A percentile compares a stretch with the other conserved stretches of the same genome.
phyloP scores from a whole-genome alignment of 352 stramenopile species.

The Globisporangium alternatum region DNA sequence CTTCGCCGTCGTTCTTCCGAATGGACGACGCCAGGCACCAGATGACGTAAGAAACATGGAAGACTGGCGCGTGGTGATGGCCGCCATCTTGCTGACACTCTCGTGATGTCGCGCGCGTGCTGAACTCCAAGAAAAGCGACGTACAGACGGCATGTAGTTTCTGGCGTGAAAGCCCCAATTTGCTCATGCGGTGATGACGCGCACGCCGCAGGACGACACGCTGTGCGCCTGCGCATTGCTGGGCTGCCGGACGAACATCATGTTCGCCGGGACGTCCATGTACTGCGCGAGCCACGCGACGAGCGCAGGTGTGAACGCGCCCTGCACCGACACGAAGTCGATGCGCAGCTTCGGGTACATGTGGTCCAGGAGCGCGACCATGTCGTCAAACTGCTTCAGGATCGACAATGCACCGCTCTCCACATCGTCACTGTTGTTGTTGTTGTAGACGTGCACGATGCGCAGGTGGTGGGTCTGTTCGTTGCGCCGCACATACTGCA shows the following conservation, averaged over 20 bases:
- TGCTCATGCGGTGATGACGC: slow-evolving; percentile 69
- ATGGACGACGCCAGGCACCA: not conserved
- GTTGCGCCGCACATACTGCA: slow-evolving; percentile 88
- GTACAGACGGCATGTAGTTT: too few relatives aligned
- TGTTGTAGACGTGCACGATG: slow-evolving; percentile 73
- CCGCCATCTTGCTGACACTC: not conserved
- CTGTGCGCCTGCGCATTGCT: slow-evolving; percentile 63
- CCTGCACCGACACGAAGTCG: slow-evolving; percentile 58
- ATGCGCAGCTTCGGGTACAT: slow-evolving; percentile 88
- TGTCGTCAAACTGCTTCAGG: slow-evolving; percentile 28
- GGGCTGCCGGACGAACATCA: slow-evolving; percentile 90
- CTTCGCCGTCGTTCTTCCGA: not conserved
- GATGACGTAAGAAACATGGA: slow-evolving; percentile 7
- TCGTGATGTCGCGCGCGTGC: not conserved
- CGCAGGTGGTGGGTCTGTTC: slow-evolving; percentile 82
- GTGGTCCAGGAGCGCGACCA: slow-evolving; percentile 64
- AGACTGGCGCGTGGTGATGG: not conserved
- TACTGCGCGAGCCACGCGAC: slow-evolving; percentile 72
- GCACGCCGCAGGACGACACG: slow-evolving; percentile 64
- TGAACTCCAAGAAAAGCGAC: not conserved
- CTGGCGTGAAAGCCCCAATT: not conserved
- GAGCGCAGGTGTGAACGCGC: slow-evolving; percentile 51
- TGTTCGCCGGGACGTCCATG: slow-evolving; percentile 71
- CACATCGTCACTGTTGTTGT: slow-evolving; percentile 2
- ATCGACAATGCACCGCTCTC: not conserved